Evolutionary conservation across 2,329 filamentous ascomycete species (phyloP).

Genomic region (Thermomyces lanuginosus): DNA sequence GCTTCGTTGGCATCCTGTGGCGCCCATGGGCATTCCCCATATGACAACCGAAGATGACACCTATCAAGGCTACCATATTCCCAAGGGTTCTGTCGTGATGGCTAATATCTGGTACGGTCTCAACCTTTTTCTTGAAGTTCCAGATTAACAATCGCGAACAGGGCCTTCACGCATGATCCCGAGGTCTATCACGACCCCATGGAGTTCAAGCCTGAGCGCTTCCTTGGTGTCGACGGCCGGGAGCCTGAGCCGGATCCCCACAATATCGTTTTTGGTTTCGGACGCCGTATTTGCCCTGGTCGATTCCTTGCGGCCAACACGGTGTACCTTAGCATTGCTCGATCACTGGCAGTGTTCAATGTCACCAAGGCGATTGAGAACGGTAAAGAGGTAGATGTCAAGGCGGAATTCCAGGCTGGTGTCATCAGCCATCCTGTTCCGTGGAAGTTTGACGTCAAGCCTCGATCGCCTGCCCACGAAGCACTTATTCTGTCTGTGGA

Average conservation of each 20-base stretch:
- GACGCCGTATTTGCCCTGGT: constrained; percentile 29
- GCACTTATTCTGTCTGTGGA: constrained; percentile 20
- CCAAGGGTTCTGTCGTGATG: constrained; percentile 19
- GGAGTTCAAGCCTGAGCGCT: constrained; percentile 30
- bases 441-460: constrained; percentile 18
- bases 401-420: constrained; percentile 20
- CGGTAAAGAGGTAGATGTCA: constrained; percentile 22
- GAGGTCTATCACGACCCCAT: constrained; percentile 20
- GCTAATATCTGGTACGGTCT: constrained; percentile 16
- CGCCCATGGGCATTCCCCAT: constrained; percentile 12
- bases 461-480: constrained; percentile 18
- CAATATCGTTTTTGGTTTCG: constrained; percentile 22
- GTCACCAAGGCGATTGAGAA: constrained; percentile 23
- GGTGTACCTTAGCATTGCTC: constrained; percentile 27
- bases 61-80: constrained; percentile 10
- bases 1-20: constrained; percentile 14
- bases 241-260: constrained; percentile 23
- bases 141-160: constrained; percentile 7
- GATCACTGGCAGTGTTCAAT: constrained; percentile 32
- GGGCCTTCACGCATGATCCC: constrained; percentile 27
- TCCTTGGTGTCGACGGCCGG: constrained; percentile 15
- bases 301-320: constrained; percentile 27
- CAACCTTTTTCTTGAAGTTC: neutral
- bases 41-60: constrained; percentile 9
- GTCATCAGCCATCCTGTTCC: constrained; percentile 22